These are phyloP conservation scores for Symbiodinium natans DNA, from an alignment of 73 alveolate genomes.

Conservation along the genomic window DNA sequence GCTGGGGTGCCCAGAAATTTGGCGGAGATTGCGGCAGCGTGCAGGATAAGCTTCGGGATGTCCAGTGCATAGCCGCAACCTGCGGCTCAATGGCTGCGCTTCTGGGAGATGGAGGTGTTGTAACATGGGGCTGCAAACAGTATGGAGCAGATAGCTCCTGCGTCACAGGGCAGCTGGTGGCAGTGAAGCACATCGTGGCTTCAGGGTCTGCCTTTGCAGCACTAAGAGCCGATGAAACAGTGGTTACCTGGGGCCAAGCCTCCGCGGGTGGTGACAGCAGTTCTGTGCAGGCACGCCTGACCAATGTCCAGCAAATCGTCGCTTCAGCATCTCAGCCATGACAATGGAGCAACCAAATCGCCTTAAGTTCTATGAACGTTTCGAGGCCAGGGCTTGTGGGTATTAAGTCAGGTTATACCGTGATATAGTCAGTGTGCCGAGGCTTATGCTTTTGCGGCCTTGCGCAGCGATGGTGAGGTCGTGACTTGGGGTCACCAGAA, in stretches of 20 bases:
- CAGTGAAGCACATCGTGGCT: neutral
- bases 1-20: neutral
- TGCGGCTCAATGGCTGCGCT: neutral
- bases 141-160: neutral
- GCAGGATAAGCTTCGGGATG: neutral
- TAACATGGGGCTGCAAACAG: neutral
- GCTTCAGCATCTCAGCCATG: neutral
- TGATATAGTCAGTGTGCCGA: too few species aligned
- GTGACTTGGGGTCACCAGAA: neutral
- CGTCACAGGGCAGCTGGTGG: neutral
- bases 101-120: neutral
- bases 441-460: neutral
- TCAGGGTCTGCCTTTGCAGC: neutral
- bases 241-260: constrained; percentile 1
- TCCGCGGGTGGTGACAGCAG: neutral
- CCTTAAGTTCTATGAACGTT: too few species aligned
- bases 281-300: neutral
- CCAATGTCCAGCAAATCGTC: neutral
- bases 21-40: neutral
- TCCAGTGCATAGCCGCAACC: neutral
- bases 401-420: too few species aligned
- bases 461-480: constrained; percentile 8
- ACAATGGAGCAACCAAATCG: too few species aligned
- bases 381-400: too few species aligned
- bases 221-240: neutral